Conservation (phyloP, 345 rosid genomes). For the Rhizophora apiculata region DNA sequence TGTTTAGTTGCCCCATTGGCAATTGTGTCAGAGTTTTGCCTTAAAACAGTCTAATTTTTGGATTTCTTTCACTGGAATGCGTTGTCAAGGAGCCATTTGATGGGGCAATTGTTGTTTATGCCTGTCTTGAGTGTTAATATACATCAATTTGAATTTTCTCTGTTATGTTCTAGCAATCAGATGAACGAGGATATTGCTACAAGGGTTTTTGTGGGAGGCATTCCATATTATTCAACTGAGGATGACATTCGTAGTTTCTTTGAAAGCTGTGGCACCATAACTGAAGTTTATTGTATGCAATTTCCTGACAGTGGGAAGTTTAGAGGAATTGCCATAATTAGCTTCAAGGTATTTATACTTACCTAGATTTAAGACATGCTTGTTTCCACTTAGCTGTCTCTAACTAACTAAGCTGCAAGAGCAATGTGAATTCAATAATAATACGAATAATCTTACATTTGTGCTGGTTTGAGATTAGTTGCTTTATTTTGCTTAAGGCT, state of each 20-base stretch:
- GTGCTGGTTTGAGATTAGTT: neutral
- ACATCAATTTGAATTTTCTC: neutral
- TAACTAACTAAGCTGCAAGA: neutral
- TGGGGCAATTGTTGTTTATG: too few relatives aligned
- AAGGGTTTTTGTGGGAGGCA: conserved; percentile 83
- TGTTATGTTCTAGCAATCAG: conserved; percentile 44
- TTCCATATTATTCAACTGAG: conserved; percentile 78
- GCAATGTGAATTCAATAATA: conserved; percentile 1
- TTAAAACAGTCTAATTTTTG: too few relatives aligned
- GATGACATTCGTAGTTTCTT: conserved; percentile 84
- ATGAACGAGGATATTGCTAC: conserved; percentile 41
- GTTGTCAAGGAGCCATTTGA: too few relatives aligned
- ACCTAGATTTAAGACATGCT: neutral
- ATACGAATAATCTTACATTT: too few relatives aligned
- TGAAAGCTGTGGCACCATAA: conserved; percentile 72
- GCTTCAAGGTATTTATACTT: conserved; percentile 48
- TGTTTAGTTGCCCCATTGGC: too few relatives aligned
- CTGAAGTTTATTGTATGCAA: conserved; percentile 73
- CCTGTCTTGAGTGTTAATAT: neutral
- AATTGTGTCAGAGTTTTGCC: too few relatives aligned
- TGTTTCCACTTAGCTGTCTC: neutral
- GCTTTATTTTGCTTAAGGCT: neutral
- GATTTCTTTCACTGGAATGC: too few relatives aligned
- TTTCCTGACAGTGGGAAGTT: conserved; percentile 87
- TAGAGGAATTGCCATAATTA: conserved; percentile 79